phyloP scores from a whole-genome alignment of 2,329 filamentous ascomycete species.

The Periconia sp. region DNA sequence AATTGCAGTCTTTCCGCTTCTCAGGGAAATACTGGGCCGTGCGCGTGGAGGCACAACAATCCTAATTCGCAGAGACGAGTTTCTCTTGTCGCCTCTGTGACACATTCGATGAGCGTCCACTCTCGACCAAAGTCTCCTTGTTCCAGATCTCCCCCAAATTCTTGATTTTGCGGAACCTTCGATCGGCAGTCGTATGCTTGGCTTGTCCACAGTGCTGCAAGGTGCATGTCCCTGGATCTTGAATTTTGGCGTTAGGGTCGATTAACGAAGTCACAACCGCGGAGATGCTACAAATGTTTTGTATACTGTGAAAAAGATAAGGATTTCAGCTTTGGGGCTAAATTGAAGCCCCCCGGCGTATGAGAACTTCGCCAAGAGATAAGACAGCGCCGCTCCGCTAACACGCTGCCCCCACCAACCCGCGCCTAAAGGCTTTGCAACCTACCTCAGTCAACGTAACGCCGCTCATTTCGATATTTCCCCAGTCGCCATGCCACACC shows the following conservation, averaged over 20 bases:
- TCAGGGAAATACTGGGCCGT: too few relatives aligned
- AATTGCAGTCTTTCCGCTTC: not conserved
- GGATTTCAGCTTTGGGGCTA: conserved; percentile 21
- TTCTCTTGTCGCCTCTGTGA: too few relatives aligned
- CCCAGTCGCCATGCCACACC: not conserved
- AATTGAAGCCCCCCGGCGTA: conserved; percentile 23
- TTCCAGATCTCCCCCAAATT: not conserved
- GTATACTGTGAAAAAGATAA: conserved; percentile 38
- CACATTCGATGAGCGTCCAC: too few relatives aligned
- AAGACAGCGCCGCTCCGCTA: conserved; percentile 38
- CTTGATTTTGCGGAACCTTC: conserved; percentile 1
- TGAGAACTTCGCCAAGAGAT: conserved; percentile 40
- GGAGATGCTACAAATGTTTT: conserved; percentile 38
- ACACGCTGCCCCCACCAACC: conserved; percentile 38
- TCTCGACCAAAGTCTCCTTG: too few relatives aligned
- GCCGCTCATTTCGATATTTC: conserved; percentile 11
- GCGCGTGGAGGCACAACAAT: too few relatives aligned
- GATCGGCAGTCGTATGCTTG: conserved; percentile 12
- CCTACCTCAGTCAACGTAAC: conserved; percentile 25
- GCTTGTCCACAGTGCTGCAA: conserved; percentile 10
- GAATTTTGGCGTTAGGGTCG: conserved; percentile 23
- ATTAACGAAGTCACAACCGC: conserved; percentile 36
- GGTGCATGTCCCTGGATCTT: not conserved
- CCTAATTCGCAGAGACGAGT: too few relatives aligned
- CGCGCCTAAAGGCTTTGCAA: conserved; percentile 24